A percentile compares a stretch with the other conserved stretches of the same genome.
These are phyloP conservation scores for Schizosaccharomyces japonicus DNA, from an alignment of 805 yeast species.

Conservation along the genomic window DNA sequence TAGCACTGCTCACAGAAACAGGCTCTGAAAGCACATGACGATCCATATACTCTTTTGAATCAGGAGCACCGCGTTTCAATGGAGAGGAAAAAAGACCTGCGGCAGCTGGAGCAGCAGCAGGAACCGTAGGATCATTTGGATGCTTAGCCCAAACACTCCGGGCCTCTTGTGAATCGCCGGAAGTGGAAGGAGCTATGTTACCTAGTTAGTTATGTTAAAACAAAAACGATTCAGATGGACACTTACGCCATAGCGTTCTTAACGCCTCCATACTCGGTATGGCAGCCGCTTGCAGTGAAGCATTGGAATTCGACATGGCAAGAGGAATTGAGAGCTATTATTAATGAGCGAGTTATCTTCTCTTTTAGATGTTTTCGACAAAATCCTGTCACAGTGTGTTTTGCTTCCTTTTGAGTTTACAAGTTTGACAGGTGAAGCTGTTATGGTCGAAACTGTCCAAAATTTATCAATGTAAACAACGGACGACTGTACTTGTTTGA, in stretches of 20 bases:
- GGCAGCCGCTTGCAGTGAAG: too few relatives aligned
- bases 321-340: too few relatives aligned
- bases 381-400: too few relatives aligned
- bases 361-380: too few relatives aligned
- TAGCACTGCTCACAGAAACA: neutral
- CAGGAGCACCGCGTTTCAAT: neutral
- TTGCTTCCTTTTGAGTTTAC: too few relatives aligned
- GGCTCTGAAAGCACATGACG: neutral
- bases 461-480: too few relatives aligned
- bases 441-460: too few relatives aligned
- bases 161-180: neutral
- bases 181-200: neutral
- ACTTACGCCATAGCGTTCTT: slow-evolving; percentile 2
- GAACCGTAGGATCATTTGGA: neutral
- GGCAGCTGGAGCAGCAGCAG: neutral
- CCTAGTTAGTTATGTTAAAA: neutral
- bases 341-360: too few relatives aligned
- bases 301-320: too few relatives aligned
- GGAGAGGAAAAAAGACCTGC: neutral
- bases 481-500: too few relatives aligned
- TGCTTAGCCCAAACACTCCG: neutral
- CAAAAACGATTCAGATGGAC: neutral
- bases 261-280: neutral
- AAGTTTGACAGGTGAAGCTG: too few relatives aligned
- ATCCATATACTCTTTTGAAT: neutral